phyloP scores from a whole-genome alignment of 73 alveolate genomes.

The Tetrahymena elliotti region DNA sequence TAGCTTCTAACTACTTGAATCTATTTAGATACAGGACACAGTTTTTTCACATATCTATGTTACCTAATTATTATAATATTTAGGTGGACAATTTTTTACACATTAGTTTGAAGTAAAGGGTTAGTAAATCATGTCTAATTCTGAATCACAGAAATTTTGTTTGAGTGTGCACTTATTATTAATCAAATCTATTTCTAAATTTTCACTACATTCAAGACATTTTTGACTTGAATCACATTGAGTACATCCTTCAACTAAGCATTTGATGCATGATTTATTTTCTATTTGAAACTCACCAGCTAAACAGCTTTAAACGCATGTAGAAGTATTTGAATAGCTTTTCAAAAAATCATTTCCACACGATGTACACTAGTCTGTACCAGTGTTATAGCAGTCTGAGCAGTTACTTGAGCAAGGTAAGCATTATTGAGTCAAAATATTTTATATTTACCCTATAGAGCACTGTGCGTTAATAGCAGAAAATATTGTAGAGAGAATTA shows the following conservation, averaged over 20 bases:
- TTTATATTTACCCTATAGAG: background rate
- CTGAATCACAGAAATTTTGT: background rate
- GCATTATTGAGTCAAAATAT: background rate
- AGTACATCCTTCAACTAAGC: background rate
- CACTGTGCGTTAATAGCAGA: background rate
- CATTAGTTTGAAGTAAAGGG: background rate
- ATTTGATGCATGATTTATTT: background rate
- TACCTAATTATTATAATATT: no score
- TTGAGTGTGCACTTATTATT: background rate
- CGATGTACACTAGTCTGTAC: background rate
- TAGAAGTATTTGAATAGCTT: background rate
- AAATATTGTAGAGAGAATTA: no score
- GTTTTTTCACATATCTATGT: background rate
- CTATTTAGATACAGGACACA: background rate
- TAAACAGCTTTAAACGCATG: background rate
- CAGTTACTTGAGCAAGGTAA: background rate
- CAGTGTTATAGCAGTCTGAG: background rate
- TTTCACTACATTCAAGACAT: background rate
- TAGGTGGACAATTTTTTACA: background rate
- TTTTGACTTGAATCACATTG: background rate
- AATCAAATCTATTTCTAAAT: background rate
- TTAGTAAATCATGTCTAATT: background rate
- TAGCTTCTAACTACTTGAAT: background rate
- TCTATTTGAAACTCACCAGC: background rate
- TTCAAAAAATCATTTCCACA: background rate